These are phyloP conservation scores for Sporobolus alterniflorus DNA, from an alignment of 202 grass and related monocot species.

Conservation along the genomic window DNA sequence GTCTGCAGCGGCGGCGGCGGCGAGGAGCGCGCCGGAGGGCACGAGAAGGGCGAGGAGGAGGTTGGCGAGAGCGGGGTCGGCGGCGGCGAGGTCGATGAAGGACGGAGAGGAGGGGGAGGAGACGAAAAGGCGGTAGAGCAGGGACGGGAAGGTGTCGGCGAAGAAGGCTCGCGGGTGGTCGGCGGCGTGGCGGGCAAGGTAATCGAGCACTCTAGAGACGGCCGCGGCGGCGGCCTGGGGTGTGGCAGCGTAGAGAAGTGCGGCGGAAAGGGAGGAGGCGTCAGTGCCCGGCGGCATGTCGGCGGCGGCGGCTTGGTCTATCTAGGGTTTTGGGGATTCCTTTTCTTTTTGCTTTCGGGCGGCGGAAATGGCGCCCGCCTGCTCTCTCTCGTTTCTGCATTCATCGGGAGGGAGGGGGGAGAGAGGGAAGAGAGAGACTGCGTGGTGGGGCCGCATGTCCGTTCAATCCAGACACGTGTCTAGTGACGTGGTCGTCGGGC, in stretches of 20 bases:
- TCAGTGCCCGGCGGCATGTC: constrained; percentile 52
- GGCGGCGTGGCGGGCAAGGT: constrained; percentile 61
- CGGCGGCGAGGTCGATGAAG: constrained; percentile 66
- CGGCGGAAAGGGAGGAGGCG: constrained; percentile 51
- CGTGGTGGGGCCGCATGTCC: background rate
- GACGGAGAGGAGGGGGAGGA: constrained; percentile 49
- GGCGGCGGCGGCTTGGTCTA: background rate
- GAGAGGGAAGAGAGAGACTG: background rate
- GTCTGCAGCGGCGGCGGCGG: constrained; percentile 58
- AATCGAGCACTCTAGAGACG: constrained; percentile 41
- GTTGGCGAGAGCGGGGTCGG: constrained; percentile 38
- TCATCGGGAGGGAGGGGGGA: background rate
- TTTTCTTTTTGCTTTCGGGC: no score
- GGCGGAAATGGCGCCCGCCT: background rate
- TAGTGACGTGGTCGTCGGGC: background rate
- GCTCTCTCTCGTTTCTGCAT: background rate
- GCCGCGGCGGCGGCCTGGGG: constrained; percentile 46
- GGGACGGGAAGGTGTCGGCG: constrained; percentile 59
- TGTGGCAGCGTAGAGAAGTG: constrained; percentile 45
- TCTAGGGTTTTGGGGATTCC: constrained; percentile 25
- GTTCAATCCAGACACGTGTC: background rate
- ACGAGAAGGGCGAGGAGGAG: constrained; percentile 54
- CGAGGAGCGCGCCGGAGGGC: constrained; percentile 66
- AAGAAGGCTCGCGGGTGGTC: constrained; percentile 67
- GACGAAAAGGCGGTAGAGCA: constrained; percentile 75